Evolutionary conservation across 2,329 filamentous ascomycete species (phyloP).

Genomic region (Fusarium tanahbumbuense): DNA sequence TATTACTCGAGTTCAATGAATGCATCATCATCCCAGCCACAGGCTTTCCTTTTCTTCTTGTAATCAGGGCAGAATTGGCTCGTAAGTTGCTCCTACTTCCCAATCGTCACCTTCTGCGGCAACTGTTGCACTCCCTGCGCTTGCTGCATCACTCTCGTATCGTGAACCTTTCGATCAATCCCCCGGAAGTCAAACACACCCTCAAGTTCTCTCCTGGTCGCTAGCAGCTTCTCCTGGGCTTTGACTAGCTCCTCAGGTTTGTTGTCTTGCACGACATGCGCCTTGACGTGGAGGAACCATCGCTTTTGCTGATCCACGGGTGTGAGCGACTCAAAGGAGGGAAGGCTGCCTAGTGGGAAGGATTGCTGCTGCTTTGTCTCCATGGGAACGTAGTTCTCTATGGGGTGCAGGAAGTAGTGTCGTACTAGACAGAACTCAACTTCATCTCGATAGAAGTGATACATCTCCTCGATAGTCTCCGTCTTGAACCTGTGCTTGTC

Average conservation of each 20-base stretch:
- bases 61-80: accelerated
- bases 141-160: constrained; percentile 60
- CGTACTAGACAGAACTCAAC: constrained; percentile 65
- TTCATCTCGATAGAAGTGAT: constrained; percentile 65
- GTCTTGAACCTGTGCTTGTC: constrained; percentile 57
- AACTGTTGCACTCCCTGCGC: constrained; percentile 54
- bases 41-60: not conserved
- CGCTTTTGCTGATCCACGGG: constrained; percentile 61
- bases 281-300: constrained; percentile 68
- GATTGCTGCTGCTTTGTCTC: constrained; percentile 35
- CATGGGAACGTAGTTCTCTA: constrained; percentile 51
- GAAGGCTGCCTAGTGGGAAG: constrained; percentile 50
- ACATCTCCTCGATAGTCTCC: constrained; percentile 65
- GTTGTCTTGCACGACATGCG: constrained; percentile 66
- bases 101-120: constrained; percentile 53
- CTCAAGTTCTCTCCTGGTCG: constrained; percentile 59
- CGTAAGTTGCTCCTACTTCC: constrained; percentile 39
- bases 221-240: constrained; percentile 63
- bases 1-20: not conserved
- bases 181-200: constrained; percentile 65
- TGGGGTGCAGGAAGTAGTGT: constrained; percentile 56
- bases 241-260: constrained; percentile 68
- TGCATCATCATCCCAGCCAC: not conserved
- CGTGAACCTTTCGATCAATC: constrained; percentile 65
- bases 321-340: constrained; percentile 60